Percentiles rank a stretch among this genome's conserved stretches.
phyloP scores from a whole-genome alignment of 2,329 filamentous ascomycete genomes.

The Cordyceps cateniannulata region DNA sequence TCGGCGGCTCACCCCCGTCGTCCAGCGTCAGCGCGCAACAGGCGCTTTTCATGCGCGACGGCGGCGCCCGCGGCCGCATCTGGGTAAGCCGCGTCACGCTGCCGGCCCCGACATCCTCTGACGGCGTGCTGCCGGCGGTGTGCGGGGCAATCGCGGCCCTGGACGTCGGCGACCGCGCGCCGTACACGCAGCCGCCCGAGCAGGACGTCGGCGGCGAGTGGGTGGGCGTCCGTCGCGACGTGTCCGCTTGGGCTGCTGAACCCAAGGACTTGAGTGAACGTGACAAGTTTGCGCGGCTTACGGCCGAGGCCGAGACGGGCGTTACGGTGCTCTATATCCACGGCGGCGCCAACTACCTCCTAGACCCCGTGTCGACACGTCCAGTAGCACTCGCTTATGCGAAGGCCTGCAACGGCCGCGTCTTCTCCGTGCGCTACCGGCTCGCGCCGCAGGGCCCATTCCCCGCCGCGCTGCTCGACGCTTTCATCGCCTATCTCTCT shows the following conservation, averaged over 20 bases:
- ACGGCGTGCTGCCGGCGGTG: constrained; percentile 1
- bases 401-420: background rate
- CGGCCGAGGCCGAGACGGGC: background rate
- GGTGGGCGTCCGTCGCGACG: constrained; percentile 1
- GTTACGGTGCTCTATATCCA: constrained; percentile 8
- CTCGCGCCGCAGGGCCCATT: constrained; percentile 64
- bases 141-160: background rate
- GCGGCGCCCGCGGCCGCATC: constrained; percentile 56
- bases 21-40: constrained; percentile 10
- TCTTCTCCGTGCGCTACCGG: constrained; percentile 27
- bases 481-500: constrained; percentile 57
- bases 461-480: constrained; percentile 61
- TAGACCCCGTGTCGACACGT: constrained; percentile 8
- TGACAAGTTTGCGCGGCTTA: constrained; percentile 1
- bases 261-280: background rate
- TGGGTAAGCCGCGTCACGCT: constrained; percentile 61
- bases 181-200: background rate
- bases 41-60: constrained; percentile 23
- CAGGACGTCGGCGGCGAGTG: constrained; percentile 8
- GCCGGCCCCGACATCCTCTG: constrained; percentile 32
- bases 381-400: background rate
- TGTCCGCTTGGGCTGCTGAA: background rate
- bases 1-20: constrained; percentile 2
- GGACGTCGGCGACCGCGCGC: background rate
- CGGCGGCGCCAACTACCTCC: constrained; percentile 9